Base-by-base conservation (phyloP, 75 land plant species). In the Adiantum capillusveneris region DNA sequence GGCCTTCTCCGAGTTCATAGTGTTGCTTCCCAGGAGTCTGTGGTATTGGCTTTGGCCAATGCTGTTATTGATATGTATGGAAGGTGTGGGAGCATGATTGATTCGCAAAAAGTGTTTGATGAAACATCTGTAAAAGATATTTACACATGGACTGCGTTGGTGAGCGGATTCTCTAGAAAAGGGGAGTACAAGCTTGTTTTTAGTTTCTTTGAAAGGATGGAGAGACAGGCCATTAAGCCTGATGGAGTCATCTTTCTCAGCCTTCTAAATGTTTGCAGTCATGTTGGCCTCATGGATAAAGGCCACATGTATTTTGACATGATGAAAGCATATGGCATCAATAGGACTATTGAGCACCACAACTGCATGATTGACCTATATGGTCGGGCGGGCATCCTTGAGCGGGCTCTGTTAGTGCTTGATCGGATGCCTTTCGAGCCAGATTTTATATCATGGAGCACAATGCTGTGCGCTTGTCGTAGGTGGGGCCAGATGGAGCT, bases 111-210 rank as follows among this genome's bases (percentile, higher is more conserved):
- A 26, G 50, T 75, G 0, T 75, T 75, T 39, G 58, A 58, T 30
- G 36, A 25, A 11, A 46, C 21, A 0, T 0, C 12, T 12, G 25
- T 43, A 63, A 72, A 58, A 31, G 70, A 71, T 67, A 63, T 69
- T 5, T 69, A 75, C 11, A 55, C 76, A 13, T 79, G 86, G 86
- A 76, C 82, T 21, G 53, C 83, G 2, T 62, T 83, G 55, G 72
- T 83, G 1, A 69, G 59, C 3, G 50, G 50, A 46, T 46, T 6
- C 22, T n/a, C 50, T n/a, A 46, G 50, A 5, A 46, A 6, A n/a
- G 50, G 50, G 5, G 50, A 46, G 13, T n/a, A 6, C 14, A 3
- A 46, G 6, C 5, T 46, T 21, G 22, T 46, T 14, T 46, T 46
- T 46, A 2, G 2, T 3, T 21, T 46, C 24, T 59, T 65, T 29